Percentiles rank a stretch among this genome's conserved stretches.
phyloP scores from a whole-genome alignment of 1,284 basidiomycete genomes.

The Tilletia horrida region DNA sequence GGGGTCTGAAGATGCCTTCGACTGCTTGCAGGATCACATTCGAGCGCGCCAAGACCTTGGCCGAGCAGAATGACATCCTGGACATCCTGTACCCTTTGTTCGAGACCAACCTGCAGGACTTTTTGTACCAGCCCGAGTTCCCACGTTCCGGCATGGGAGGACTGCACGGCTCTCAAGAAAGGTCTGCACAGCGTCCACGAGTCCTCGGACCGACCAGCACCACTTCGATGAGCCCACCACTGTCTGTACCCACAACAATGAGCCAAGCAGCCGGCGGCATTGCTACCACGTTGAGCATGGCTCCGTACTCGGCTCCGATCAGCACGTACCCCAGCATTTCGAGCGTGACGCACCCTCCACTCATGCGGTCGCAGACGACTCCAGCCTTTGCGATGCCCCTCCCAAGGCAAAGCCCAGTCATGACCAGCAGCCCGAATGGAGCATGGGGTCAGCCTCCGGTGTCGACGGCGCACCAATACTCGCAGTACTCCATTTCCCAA shows the following conservation, averaged over 20 bases:
- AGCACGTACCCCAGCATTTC: conserved; percentile 13
- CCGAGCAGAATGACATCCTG: conserved; percentile 52
- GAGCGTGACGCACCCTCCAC: conserved; percentile 5
- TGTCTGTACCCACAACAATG: conserved; percentile 11
- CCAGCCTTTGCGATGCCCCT: conserved; percentile 13
- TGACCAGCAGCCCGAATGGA: conserved; percentile 14
- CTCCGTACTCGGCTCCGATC: conserved; percentile 14
- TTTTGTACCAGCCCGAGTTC: conserved; percentile 52
- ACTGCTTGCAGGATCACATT: conserved; percentile 41
- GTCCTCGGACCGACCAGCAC: conserved; percentile 5
- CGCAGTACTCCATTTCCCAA: background rate
- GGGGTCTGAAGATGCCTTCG: background rate
- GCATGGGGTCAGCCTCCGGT: background rate
- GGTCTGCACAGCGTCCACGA: background rate
- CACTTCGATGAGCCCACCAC: conserved; percentile 15
- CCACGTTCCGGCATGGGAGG: background rate
- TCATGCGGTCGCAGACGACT: conserved; percentile 15
- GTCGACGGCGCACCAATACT: background rate
- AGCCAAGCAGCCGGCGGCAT: conserved; percentile 6
- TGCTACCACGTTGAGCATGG: conserved; percentile 5
- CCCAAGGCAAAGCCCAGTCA: conserved; percentile 6
- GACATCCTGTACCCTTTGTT: conserved; percentile 54
- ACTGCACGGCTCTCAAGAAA: conserved; percentile 7
- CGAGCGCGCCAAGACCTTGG: conserved; percentile 50
- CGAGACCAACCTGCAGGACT: conserved; percentile 54